Conservation (phyloP, 768 basidiomycete species). For the Naganishia vaughanmartiniae region DNA sequence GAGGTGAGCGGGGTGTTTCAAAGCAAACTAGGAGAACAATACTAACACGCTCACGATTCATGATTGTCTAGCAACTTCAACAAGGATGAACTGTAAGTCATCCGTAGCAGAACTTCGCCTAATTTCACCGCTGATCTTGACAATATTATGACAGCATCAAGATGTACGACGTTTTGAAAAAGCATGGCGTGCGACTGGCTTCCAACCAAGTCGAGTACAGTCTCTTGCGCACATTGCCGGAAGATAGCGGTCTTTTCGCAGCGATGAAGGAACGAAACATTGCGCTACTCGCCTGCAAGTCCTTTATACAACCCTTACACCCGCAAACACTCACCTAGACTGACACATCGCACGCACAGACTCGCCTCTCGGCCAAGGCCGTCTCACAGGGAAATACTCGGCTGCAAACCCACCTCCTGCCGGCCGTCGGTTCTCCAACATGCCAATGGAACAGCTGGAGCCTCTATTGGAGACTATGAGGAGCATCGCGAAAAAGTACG, state of each 20-base stretch:
- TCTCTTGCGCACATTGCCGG: slow-evolving; percentile 44
- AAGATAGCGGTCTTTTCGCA: slow-evolving; percentile 45
- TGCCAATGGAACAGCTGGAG: slow-evolving; percentile 46
- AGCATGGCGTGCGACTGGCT: slow-evolving; percentile 45
- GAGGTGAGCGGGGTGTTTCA: neutral
- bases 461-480: slow-evolving; percentile 46
- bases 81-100: slow-evolving; percentile 44
- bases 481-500: slow-evolving; percentile 42
- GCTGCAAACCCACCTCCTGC: slow-evolving; percentile 43
- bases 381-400: slow-evolving; percentile 51
- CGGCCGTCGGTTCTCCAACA: slow-evolving; percentile 41
- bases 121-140: neutral
- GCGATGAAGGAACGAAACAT: slow-evolving; percentile 49
- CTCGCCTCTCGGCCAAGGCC: slow-evolving; percentile 51
- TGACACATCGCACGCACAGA: slow-evolving; percentile 32
- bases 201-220: slow-evolving; percentile 52
- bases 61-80: slow-evolving; percentile 40
- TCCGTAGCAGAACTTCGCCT: neutral
- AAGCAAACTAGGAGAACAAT: neutral
- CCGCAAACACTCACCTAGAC: neutral
- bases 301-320: neutral
- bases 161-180: slow-evolving; percentile 41
- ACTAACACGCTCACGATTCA: neutral
- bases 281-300: slow-evolving; percentile 48
- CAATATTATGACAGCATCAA: slow-evolving; percentile 34